These are phyloP conservation scores for Sugiyamaella smithiae DNA, from an alignment of 805 yeast genomes.

Conservation along the genomic window DNA sequence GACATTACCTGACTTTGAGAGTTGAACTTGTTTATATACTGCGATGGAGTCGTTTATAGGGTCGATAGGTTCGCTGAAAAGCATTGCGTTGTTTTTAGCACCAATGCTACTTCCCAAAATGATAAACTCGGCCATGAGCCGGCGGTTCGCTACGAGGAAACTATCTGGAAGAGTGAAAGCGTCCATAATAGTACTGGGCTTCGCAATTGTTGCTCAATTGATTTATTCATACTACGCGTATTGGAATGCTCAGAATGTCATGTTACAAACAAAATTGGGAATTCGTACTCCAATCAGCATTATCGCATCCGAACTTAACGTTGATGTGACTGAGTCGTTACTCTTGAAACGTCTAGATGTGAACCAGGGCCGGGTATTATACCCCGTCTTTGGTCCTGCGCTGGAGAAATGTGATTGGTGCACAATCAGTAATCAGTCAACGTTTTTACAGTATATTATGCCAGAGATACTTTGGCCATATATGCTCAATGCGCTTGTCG, in stretches of 20 bases:
- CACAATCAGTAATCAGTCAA: conserved; percentile 10
- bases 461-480: conserved; percentile 22
- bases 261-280: conserved; percentile 18
- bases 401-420: conserved; percentile 26
- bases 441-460: conserved; percentile 20
- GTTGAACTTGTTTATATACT: no score
- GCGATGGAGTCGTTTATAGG: no score
- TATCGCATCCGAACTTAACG: conserved; percentile 13
- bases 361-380: conserved; percentile 19
- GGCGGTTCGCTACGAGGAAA: not conserved
- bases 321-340: conserved; percentile 12
- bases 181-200: conserved; percentile 1
- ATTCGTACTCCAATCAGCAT: conserved; percentile 22
- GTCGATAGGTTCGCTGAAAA: not conserved
- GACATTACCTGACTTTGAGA: no score
- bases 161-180: not conserved
- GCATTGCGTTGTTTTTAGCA: not conserved
- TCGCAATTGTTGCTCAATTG: conserved; percentile 7
- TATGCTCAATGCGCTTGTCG: conserved; percentile 16
- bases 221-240: not conserved
- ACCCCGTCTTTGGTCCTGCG: conserved; percentile 25
- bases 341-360: conserved; percentile 16
- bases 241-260: conserved; percentile 16
- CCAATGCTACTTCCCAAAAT: not conserved
- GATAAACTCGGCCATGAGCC: not conserved